Percentiles rank a stretch among this genome's conserved stretches.
phyloP scores from a whole-genome alignment of 345 rosid species.

The Anacardium occidentale region DNA sequence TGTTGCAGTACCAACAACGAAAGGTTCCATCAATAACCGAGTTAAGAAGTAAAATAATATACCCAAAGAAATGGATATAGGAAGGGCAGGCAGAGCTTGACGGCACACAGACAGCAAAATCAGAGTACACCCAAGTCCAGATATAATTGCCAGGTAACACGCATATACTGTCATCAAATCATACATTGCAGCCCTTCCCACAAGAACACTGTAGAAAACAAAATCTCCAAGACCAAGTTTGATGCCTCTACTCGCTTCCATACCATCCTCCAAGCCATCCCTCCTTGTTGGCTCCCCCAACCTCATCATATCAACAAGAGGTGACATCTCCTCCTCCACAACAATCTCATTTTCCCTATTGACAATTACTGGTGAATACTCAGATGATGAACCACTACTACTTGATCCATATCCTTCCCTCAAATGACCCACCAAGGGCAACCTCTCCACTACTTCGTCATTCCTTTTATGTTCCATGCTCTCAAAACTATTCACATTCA shows the following conservation, averaged over 20 bases:
- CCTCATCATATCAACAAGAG: slow-evolving; percentile 62
- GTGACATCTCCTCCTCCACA: slow-evolving; percentile 74
- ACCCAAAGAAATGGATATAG: slow-evolving; percentile 83
- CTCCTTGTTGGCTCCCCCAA: slow-evolving; percentile 35
- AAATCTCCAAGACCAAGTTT: slow-evolving; percentile 98
- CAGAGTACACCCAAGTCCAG: slow-evolving; percentile 97
- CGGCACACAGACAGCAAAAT: slow-evolving; percentile 77
- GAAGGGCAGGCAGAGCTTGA: slow-evolving; percentile 92
- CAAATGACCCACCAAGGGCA: slow-evolving; percentile 42
- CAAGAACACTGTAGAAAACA: slow-evolving; percentile 94
- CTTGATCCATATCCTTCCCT: slow-evolving; percentile 44
- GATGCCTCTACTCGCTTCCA: slow-evolving; percentile 48
- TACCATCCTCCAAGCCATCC: slow-evolving; percentile 30
- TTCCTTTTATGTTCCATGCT: slow-evolving; percentile 33
- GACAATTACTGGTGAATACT: slow-evolving; percentile 46
- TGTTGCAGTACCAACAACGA: slow-evolving; percentile 74
- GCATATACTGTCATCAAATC: slow-evolving; percentile 98
- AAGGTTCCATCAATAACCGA: slow-evolving; percentile 88
- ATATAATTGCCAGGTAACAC: slow-evolving; percentile 90
- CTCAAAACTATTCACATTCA: slow-evolving; percentile 27
- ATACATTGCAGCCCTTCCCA: slow-evolving; percentile 99
- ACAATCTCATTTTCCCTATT: slow-evolving; percentile 40
- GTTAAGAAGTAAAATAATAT: slow-evolving; percentile 91
- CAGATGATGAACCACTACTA: slow-evolving; percentile 43
- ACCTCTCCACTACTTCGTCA: slow-evolving; percentile 49